Evolutionary conservation across 345 rosid genomes (phyloP).

Genomic region (Citrus maxima): DNA sequence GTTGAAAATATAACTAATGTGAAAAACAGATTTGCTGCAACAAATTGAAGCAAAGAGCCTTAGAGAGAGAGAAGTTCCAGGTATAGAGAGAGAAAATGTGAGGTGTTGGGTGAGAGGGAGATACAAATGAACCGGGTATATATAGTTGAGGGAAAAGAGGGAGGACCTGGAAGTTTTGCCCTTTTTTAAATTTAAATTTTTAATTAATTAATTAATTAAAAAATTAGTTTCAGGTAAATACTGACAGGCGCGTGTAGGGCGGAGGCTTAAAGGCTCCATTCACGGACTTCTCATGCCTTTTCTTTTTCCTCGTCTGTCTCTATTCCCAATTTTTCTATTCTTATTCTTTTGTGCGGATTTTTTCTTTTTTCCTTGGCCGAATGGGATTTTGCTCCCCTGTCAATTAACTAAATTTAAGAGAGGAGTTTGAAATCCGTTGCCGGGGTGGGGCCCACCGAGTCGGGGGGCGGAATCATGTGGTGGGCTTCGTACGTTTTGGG

Average conservation of each 20-base stretch:
- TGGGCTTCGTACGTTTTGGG: background rate
- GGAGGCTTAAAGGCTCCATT: slow-evolving; percentile 14
- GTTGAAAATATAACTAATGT: background rate
- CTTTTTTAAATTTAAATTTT: background rate
- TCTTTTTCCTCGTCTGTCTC: background rate
- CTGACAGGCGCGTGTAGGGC: slow-evolving; percentile 41
- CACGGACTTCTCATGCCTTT: slow-evolving; percentile 27
- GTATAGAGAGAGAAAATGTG: slow-evolving; percentile 34
- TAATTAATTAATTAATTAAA: background rate
- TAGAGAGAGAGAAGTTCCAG: background rate
- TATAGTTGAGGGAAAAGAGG: slow-evolving; percentile 28
- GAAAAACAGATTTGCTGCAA: background rate
- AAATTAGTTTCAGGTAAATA: background rate
- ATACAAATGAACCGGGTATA: slow-evolving; percentile 26
- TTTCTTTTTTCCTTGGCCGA: background rate
- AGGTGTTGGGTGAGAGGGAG: slow-evolving; percentile 13
- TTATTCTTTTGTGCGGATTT: background rate
- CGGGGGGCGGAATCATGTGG: slow-evolving; percentile 1
- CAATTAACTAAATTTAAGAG: slow-evolving; percentile 39
- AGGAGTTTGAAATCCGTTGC: slow-evolving; percentile 33
- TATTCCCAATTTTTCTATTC: background rate
- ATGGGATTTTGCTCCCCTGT: background rate
- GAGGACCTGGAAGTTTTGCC: background rate
- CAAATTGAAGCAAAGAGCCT: background rate
- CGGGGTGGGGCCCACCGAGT: slow-evolving; percentile 37